Base-by-base conservation (phyloP, 164 flowering plant genomes). In the Tetracentron sinense region DNA sequence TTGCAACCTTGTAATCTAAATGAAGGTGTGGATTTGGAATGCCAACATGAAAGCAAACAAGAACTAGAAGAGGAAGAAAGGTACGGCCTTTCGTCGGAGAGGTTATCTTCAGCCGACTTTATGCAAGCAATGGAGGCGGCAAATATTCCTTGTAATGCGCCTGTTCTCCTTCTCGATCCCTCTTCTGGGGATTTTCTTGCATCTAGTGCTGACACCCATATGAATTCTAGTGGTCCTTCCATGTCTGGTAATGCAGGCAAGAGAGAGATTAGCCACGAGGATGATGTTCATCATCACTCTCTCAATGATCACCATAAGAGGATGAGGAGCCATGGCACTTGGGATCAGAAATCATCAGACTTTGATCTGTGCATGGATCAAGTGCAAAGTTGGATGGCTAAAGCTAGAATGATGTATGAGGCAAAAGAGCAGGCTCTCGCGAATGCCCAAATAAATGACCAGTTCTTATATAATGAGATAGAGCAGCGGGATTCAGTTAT, bases 201-300 rank as follows among this genome's bases (percentile, higher is more conserved):
- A 1, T 56, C 87, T 1, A 77, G 82, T 52, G 67, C 47, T 58
- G 84, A 80, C 15, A 42, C 54, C 16, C 71, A 66, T 54, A 67
- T 72, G 48, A 68, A 60, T 63, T 60, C 70, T 11, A 74, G 69
- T 22, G 75, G 76, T 53, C 62, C 85, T 4, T 78, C 89, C 4
- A 56, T 73, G 38, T 83, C 77, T 62, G 73, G 74, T 22, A 77
- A 79, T 61, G 49, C 67, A 42, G 68, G 75, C 69, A 94, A 84
- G 71, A 80, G 92, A 73, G 83, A 58, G 56, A 71, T 80, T 23
- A 76, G 55, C 29, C 78, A 72, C 57, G 92, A 78, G n/a, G 73
- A 67, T 61, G 83, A 76, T 68, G 61, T 65, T 4, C 53, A 66
- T 25, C 74, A 71, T 54, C 73, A 77, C 21, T 14, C 74, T 16